Base-by-base conservation (phyloP, 164 flowering plant species). In the Piper betle region DNA sequence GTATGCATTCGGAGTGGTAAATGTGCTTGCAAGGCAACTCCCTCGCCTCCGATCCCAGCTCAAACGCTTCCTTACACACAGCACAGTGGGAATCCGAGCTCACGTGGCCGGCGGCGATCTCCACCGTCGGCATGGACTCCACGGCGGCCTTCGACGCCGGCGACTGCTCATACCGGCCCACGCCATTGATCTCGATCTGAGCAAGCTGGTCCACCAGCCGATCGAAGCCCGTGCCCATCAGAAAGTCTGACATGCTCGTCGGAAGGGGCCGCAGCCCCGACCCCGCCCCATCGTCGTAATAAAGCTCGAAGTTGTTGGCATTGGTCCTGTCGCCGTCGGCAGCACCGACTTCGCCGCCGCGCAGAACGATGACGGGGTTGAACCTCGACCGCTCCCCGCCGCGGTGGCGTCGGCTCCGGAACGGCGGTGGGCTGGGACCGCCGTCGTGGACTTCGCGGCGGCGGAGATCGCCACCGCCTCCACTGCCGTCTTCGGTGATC, bases 201-300 rank as follows among this genome's bases (percentile, higher is more conserved):
- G 87, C 62, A 3, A 89, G 68, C 66, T 84, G 93, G 53, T 83
- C 89, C 0, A 89, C 78, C 10, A 88, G 57, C 52, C 84, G 74
- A 25, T 88, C 89, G 57, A 86, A 86, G 0, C 96, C 93, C 17
- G 88, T 80, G 0, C 87, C 96, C 81, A 84, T 77, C 63, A 86
- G 58, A 41, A 82, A 77, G 71, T 84, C 91, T 38, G 88, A 82
- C 80, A 88, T 78, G 53, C 74, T 73, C 3, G 82, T 62, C n/a
- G 97, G 97, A 52, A 90, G 66, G 0, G 92, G 95, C 2, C 82
- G 76, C 16, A 90, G 76, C 1, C 95, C 95, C 5, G 87, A 67
- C 2, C 91, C 95, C 8, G 82, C 69, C 0, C 86, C 90, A 18
- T 85, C 97, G 50, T 90, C 86, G 61, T 84, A 84, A 64, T 74